Base-by-base conservation (phyloP, 1,284 basidiomycete genomes). In the Inonotus obliquus region DNA sequence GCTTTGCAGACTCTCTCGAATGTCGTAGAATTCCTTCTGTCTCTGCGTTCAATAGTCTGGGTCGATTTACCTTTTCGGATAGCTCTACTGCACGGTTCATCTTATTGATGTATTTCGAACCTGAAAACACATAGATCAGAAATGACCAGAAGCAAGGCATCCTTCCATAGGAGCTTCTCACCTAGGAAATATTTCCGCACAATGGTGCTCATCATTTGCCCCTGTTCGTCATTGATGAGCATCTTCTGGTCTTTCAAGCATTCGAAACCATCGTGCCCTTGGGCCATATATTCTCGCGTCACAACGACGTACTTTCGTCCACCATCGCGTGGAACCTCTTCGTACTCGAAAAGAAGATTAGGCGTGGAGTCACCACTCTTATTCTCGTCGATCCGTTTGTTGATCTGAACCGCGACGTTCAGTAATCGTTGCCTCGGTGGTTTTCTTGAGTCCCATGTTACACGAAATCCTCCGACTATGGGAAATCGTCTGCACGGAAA, bases 141-240 rank as follows among this genome's bases (percentile, higher is more conserved):
- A 37, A 57, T 9, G 9, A 48, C 21, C 23, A 56, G 27, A 19
- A 38, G 19, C 38, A 52, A 35, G 9, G 44, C 1, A 32, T 32
- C 32, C 4, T 9, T 32, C 19, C 45, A 52, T 51, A 32, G 54
- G 21, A 17, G 9, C 6, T 32, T 70, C 84, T 62, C 65, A 91
- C 93, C 94, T 27, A 96, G 80, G 4, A 96, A 76, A 73, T 94
- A 96, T 68, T 89, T 90, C 65, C 94, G 81, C 27, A 96, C 89
- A 59, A 96, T 85, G 21, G 81, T 77, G 69, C 87, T 91, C 84
- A 93, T 88, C 64, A 93, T 78, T 66, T 89, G 83, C 0, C 94
- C 94, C 59, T 83, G 83, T 72, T 97, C 94, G 66, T 94, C 87
- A 67, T 96, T 92, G 21, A 96, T 81, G 38, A 96, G 79, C 67